Evolutionary conservation across 352 stramenopile species (phyloP), one percentile per base, ranked within the genome.

Genomic region (Pythium volutum): DNA sequence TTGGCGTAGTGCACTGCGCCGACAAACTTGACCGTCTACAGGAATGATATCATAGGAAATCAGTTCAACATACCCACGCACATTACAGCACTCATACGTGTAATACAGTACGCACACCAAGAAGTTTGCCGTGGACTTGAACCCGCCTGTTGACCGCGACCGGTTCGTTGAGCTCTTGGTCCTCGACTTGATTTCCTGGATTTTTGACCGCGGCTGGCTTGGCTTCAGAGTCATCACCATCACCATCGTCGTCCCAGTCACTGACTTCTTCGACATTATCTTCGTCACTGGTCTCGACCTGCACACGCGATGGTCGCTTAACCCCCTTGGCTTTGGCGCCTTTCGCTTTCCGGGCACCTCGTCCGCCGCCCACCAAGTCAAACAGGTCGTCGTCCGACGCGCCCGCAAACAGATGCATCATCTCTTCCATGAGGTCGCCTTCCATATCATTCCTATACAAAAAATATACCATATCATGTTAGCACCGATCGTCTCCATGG

Each of bases 1-100:
- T 88, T 91, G 11, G 75, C 69, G 61, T 93, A 93, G 60, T 91
- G 81, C 12, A 91, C 84, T 0, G 57, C 48, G 0, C 84, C 84
- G 1, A 77, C 51, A 57, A 90, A 93, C 64, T 71, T 83, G 56
- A 89, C 76, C 25, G 75, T 66, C 79, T 87, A 42, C 3, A 8
- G 22, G 43, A 34, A 18, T 14, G 43, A 47, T 4, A 9, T 4
- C 43, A 20, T 10, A 9, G 27, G 11, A 49, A 8, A 4, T 20
- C 16, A 15, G 22, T 18, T n/a, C n/a, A n/a, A n/a, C n/a, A n/a
- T n/a, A n/a, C n/a, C n/a, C n/a, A n/a, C n/a, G n/a, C n/a, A n/a
- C n/a, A n/a, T n/a, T n/a, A n/a, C n/a, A n/a, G n/a, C n/a, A n/a
- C n/a, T n/a, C n/a, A n/a, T n/a, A n/a, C n/a, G n/a, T n/a, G n/a